Conservation (phyloP, 257 asterid genomes). For the Sherardia arvensis region DNA sequence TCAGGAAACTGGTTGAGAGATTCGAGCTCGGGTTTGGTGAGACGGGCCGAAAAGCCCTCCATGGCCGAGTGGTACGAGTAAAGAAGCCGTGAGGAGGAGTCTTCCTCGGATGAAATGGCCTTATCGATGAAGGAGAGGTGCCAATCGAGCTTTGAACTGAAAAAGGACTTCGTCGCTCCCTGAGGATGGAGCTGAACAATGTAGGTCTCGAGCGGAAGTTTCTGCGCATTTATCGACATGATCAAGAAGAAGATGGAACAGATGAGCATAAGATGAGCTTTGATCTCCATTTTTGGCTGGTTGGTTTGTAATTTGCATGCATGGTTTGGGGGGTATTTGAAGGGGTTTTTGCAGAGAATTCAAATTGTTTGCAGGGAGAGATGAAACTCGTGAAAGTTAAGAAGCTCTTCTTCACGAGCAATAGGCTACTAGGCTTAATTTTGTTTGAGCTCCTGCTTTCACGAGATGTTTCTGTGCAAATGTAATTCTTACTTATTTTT, state of each 20-base stretch:
- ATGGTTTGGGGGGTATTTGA: slow-evolving; percentile 55
- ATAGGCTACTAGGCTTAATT: neutral
- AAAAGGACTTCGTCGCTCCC: slow-evolving; percentile 26
- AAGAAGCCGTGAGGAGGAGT: slow-evolving; percentile 50
- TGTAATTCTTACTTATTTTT: neutral
- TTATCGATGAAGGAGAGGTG: slow-evolving; percentile 66
- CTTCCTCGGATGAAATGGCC: slow-evolving; percentile 28
- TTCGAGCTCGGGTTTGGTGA: slow-evolving; percentile 39
- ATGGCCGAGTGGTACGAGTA: slow-evolving; percentile 67
- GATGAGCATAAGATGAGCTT: slow-evolving; percentile 13
- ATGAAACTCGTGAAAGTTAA: slow-evolving; percentile 60
- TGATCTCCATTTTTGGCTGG: slow-evolving; percentile 33
- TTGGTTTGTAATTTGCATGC: slow-evolving; percentile 13
- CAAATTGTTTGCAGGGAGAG: slow-evolving; percentile 12
- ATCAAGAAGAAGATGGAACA: neutral
- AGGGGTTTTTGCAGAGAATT: slow-evolving; percentile 23
- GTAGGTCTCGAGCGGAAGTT: slow-evolving; percentile 39
- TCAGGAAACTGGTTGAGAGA: slow-evolving; percentile 25
- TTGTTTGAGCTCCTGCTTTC: slow-evolving; percentile 8
- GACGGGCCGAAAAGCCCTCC: slow-evolving; percentile 86
- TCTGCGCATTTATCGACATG: slow-evolving; percentile 29
- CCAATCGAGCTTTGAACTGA: slow-evolving; percentile 59
- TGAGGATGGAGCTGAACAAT: slow-evolving; percentile 79
- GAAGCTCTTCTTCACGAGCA: slow-evolving; percentile 81
- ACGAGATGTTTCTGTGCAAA: slow-evolving; percentile 14